Conservation (phyloP, 2,329 filamentous ascomycete species). For the Aureobasidium lini region DNA sequence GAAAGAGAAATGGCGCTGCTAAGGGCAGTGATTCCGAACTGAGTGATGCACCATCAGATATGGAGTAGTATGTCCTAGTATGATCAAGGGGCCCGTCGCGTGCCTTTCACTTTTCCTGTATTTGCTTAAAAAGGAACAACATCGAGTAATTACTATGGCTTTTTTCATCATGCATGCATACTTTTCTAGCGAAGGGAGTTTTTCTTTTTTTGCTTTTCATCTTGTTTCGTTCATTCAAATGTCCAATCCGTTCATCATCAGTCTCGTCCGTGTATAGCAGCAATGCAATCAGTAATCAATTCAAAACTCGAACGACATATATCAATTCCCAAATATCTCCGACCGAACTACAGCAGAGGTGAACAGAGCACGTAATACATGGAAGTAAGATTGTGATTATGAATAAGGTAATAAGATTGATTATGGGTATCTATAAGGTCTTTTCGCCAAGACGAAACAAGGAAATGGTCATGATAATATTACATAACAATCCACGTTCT, state of each 20-base stretch:
- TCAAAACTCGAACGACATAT: neutral
- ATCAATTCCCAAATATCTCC: neutral
- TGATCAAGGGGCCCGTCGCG: neutral
- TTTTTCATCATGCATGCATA: neutral
- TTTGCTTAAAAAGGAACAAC: neutral
- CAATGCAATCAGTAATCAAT: neutral
- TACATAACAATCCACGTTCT: neutral
- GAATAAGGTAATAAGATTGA: neutral
- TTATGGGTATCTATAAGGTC: neutral
- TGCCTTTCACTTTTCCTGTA: neutral
- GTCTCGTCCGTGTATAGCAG: neutral
- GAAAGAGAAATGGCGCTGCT: slow-evolving; percentile 20
- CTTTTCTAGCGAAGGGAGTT: neutral
- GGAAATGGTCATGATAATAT: neutral
- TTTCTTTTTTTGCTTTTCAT: neutral
- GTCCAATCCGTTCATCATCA: neutral
- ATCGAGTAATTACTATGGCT: neutral
- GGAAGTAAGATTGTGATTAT: neutral
- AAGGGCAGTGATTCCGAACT: slow-evolving; percentile 22
- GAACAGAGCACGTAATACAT: no score
- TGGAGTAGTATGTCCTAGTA: slow-evolving; percentile 15
- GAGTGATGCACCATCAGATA: slow-evolving; percentile 21
- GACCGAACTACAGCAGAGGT: no score
- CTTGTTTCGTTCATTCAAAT: neutral
- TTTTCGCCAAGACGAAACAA: neutral